phyloP scores from a whole-genome alignment of 176 grass and related monocot species.

The Aegilops bicornis region DNA sequence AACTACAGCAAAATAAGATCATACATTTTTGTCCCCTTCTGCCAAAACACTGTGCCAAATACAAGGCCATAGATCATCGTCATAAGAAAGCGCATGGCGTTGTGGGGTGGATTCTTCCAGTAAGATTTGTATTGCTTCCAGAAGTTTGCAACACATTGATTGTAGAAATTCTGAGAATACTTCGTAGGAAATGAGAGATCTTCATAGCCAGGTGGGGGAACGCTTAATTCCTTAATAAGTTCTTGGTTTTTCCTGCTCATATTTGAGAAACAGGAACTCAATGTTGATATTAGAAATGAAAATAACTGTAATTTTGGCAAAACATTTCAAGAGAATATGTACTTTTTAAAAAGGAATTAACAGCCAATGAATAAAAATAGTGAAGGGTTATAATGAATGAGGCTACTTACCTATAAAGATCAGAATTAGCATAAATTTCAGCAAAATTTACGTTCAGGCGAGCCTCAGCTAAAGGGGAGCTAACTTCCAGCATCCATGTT shows the following conservation, averaged over 20 bases:
- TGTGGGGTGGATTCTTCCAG: conserved; percentile 93
- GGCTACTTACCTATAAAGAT: conserved; percentile 55
- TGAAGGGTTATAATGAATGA: not conserved
- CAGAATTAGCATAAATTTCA: conserved; percentile 76
- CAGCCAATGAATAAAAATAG: not conserved
- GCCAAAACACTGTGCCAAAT: conserved; percentile 91
- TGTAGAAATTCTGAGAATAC: conserved; percentile 65
- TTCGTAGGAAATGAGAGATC: conserved; percentile 82
- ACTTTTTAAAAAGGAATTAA: not conserved
- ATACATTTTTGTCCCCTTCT: conserved; percentile 68
- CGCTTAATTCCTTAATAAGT: conserved; percentile 76
- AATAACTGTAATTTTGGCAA: not conserved
- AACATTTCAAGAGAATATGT: too few species aligned
- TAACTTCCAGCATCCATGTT: conserved; percentile 92
- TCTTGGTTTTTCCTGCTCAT: conserved; percentile 47
- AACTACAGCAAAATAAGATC: conserved; percentile 29
- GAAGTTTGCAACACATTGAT: conserved; percentile 64
- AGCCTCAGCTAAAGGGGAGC: conserved; percentile 55
- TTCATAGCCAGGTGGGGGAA: conserved; percentile 45
- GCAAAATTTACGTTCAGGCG: conserved; percentile 61
- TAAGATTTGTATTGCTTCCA: conserved; percentile 87
- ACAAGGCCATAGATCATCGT: conserved; percentile 62
- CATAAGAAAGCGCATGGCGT: conserved; percentile 76
- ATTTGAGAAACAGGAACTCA: conserved; percentile 11
- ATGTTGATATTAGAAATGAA: not conserved